phyloP scores from a whole-genome alignment of 176 grass and related monocot species.

The Thinopyrum elongatum region DNA sequence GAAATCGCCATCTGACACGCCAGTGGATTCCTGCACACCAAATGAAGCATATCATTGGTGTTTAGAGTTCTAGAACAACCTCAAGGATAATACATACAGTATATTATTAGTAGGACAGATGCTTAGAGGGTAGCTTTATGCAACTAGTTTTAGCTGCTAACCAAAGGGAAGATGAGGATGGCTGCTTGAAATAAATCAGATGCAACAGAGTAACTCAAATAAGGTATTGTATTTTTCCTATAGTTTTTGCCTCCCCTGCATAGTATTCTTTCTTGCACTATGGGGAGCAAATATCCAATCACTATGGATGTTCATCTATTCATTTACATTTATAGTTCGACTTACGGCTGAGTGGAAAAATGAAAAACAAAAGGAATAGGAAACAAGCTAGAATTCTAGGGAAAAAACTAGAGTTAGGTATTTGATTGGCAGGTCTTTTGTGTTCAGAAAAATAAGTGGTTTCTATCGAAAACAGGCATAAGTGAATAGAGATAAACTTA shows the following conservation, averaged over 20 bases:
- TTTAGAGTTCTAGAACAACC: neutral
- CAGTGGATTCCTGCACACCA: constrained; percentile 64
- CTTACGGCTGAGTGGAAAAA: neutral
- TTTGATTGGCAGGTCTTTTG: neutral
- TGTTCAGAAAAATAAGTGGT: neutral
- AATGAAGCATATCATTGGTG: neutral
- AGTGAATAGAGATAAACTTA: constrained; percentile 43
- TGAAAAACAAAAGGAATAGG: neutral
- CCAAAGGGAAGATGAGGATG: neutral
- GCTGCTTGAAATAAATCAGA: neutral
- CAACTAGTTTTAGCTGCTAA: neutral
- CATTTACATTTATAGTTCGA: neutral
- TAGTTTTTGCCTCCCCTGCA: neutral
- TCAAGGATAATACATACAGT: neutral
- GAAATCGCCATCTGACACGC: constrained; percentile 82
- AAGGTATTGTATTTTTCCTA: neutral
- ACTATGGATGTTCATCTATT: neutral
- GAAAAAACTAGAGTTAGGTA: neutral
- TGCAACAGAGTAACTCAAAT: neutral
- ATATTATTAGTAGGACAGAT: neutral
- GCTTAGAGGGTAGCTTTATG: neutral
- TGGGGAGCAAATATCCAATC: neutral
- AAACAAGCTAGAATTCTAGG: neutral
- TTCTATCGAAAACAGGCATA: neutral
- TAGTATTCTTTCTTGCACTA: neutral